Base-by-base conservation (phyloP, 2,329 filamentous ascomycete species). In the Diaporthe citrichinensis region DNA sequence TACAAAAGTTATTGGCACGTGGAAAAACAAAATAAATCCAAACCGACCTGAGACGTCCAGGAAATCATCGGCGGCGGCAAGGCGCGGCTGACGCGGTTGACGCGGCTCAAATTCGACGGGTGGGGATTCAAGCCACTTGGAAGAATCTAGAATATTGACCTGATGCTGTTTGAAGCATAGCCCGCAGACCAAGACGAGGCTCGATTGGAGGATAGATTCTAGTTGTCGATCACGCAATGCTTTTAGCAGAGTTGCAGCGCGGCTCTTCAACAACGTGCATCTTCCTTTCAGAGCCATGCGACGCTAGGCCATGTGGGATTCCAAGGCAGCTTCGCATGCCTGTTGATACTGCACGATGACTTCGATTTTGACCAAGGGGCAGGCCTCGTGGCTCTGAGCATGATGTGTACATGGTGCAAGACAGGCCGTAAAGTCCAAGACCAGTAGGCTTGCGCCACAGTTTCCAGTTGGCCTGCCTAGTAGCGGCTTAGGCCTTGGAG, bases 91-190 rank as follows among this genome's bases (percentile, higher is more conserved):
- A 44, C 23, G 36, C 58, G 58, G 44, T 12, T 36, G 44, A 51
- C 12, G 62, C 44, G 44, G 44, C 44, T 36, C 44, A 39, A 23
- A 68, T 36, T 20, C 14, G 62, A 36, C 9, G 44, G 23, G 44
- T 53, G 41, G 34, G 28, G n/a, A 46, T 23, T 17, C 34, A 34
- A 39, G 34, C 51, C 34, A 25, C 25, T 41, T 72, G 53, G 58
- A 49, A 53, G 25, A 55, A 53, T 14, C 39, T 57, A 59, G 44
- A 46, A 44, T 23, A 3, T 49, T 28, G 44, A 23, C 46, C 41
- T 46, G 51, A 68, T 68, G 67, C 72, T 69, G 28, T 49, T 61
- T 69, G 34, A 55, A 76, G 75, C 49, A 57, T 74, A 76, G 72
- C 59, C 61, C 51, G 59, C 46, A 31, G 36, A 20, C 17, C 46